A percentile compares a stretch with the other conserved stretches of the same genome.
phyloP scores from a whole-genome alignment of 164 flowering plant genomes.

The Kingdonia uniflora region DNA sequence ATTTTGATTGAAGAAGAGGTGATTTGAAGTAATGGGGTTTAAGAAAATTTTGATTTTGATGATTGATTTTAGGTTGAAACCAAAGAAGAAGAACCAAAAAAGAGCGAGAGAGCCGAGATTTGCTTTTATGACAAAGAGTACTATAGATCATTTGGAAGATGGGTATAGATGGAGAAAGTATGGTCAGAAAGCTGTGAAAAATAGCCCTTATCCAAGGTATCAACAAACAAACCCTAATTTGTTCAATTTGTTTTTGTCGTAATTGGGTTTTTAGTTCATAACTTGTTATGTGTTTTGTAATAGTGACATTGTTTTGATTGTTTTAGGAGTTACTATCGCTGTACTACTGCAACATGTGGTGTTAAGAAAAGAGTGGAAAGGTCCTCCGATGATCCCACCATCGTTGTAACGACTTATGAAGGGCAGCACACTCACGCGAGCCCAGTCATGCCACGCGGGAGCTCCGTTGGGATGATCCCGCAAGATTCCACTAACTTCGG shows the following conservation, averaged over 20 bases:
- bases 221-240: no score
- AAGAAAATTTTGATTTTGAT: neutral
- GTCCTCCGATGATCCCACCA: conserved; percentile 57
- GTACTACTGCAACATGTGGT: conserved; percentile 68
- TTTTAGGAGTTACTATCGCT: conserved; percentile 84
- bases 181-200: conserved; percentile 93
- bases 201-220: conserved; percentile 90
- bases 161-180: conserved; percentile 92
- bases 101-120: conserved; percentile 70
- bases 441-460: conserved; percentile 54
- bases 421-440: conserved; percentile 75
- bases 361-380: conserved; percentile 94
- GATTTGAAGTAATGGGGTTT: neutral
- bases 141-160: conserved; percentile 82
- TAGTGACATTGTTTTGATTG: no score
- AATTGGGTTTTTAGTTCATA: no score
- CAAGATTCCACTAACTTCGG: conserved; percentile 11
- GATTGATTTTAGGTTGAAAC: neutral
- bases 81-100: conserved; percentile 70
- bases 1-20: conserved; percentile 34
- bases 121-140: conserved; percentile 93
- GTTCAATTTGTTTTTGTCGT: no score
- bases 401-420: conserved; percentile 83
- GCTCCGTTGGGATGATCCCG: conserved; percentile 16
- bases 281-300: no score